phyloP scores from a whole-genome alignment of 73 alveolate species.

The Paramecium pentaurelia region DNA sequence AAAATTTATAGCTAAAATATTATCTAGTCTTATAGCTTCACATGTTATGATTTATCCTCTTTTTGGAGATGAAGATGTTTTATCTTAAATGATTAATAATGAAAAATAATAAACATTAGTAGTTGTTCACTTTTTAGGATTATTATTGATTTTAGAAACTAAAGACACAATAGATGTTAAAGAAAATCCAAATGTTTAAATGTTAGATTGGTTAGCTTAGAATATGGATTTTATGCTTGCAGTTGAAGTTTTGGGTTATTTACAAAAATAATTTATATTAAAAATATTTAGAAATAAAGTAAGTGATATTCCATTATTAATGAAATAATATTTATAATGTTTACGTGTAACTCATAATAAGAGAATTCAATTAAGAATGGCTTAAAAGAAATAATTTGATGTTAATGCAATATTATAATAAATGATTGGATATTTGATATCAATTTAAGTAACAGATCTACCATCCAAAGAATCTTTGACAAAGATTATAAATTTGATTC shows the following conservation, averaged over 20 bases:
- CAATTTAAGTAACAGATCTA: background rate
- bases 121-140: background rate
- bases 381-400: background rate
- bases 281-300: background rate
- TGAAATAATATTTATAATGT: constrained; percentile 1
- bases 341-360: constrained; percentile 5
- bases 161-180: background rate
- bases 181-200: background rate
- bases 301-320: background rate
- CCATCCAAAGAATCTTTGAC: background rate
- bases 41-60: constrained; percentile 3
- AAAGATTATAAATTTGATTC: background rate
- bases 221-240: constrained; percentile 15
- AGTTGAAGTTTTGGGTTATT: background rate
- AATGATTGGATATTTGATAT: background rate
- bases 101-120: background rate
- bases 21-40: background rate
- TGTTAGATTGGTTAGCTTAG: constrained; percentile 38
- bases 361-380: background rate
- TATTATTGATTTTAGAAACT: constrained; percentile 4
- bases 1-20: background rate
- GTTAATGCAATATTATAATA: background rate
- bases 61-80: background rate
- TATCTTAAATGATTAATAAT: background rate
- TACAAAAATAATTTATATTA: background rate